phyloP scores from a whole-genome alignment of 202 grass and related monocot genomes.

The Setaria viridis region DNA sequence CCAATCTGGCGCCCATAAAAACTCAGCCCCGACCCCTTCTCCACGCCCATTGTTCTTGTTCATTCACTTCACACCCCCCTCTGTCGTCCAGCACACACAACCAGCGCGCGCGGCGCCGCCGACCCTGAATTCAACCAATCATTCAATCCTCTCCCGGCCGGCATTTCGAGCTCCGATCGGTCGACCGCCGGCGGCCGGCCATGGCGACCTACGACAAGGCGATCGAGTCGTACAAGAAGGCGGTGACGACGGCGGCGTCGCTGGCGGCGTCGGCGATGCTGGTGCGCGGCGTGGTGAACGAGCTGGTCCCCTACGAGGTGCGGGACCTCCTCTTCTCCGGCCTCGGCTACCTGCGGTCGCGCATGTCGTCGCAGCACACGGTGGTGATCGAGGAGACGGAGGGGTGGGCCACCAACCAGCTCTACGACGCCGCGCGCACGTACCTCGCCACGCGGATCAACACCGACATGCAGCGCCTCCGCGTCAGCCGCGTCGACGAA shows the following conservation, averaged over 20 bases:
- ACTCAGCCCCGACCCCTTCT: neutral
- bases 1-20: conserved; percentile 42
- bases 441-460: conserved; percentile 80
- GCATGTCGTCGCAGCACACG: conserved; percentile 66
- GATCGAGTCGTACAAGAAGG: conserved; percentile 78
- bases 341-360: conserved; percentile 57
- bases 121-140: neutral
- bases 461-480: conserved; percentile 73
- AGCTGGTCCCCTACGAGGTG: conserved; percentile 76
- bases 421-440: conserved; percentile 70
- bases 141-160: too few relatives aligned
- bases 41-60: neutral
- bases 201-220: conserved; percentile 78
- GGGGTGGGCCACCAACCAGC: conserved; percentile 69
- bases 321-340: conserved; percentile 64
- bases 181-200: neutral
- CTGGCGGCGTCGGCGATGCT: conserved; percentile 77
- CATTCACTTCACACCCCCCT: conserved; percentile 33
- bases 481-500: conserved; percentile 71
- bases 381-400: conserved; percentile 78
- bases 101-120: neutral
- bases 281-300: conserved; percentile 70
- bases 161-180: neutral
- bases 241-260: conserved; percentile 72
- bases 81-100: conserved; percentile 19